These are phyloP conservation scores for Phytopythium delawarense DNA, from an alignment of 352 stramenopile species.

Conservation along the genomic window DNA sequence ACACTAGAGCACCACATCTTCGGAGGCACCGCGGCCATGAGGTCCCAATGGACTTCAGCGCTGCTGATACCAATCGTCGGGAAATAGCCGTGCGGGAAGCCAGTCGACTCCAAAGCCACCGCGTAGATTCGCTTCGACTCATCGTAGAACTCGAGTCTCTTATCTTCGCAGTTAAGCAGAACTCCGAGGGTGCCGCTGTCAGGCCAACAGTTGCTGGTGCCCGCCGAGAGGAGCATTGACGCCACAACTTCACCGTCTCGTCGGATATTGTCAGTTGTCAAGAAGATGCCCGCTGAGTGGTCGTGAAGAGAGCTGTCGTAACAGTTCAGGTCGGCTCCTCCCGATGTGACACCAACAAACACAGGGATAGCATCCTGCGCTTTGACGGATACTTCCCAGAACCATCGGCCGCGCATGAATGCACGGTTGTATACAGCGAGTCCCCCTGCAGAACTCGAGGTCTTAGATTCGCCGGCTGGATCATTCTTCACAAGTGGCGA, in stretches of 20 bases:
- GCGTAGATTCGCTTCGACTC: slow-evolving; percentile 28
- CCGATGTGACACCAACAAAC: slow-evolving; percentile 64
- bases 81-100: slow-evolving; percentile 30
- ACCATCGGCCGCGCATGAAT: slow-evolving; percentile 67
- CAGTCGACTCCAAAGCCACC: slow-evolving; percentile 20
- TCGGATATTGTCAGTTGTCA: neutral
- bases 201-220: neutral
- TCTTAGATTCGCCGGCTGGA: neutral
- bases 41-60: slow-evolving; percentile 64
- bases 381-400: slow-evolving; percentile 71
- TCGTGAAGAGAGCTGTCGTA: slow-evolving; percentile 4
- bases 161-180: slow-evolving; percentile 59
- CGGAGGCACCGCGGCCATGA: slow-evolving; percentile 43
- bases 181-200: slow-evolving; percentile 35
- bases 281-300: slow-evolving; percentile 1
- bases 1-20: slow-evolving; percentile 54
- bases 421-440: slow-evolving; percentile 67
- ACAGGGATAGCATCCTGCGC: slow-evolving; percentile 47
- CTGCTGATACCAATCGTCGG: slow-evolving; percentile 53
- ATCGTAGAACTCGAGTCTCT: slow-evolving; percentile 61
- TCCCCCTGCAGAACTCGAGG: slow-evolving; percentile 17
- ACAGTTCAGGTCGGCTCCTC: slow-evolving; percentile 56
- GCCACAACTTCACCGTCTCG: neutral
- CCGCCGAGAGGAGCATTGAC: slow-evolving; percentile 4
- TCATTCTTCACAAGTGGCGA: neutral